A percentile compares a stretch with the other conserved stretches of the same genome.
Conservation (phyloP, 1,139 yeast species). For the Geotrichum carabidarum region DNA sequence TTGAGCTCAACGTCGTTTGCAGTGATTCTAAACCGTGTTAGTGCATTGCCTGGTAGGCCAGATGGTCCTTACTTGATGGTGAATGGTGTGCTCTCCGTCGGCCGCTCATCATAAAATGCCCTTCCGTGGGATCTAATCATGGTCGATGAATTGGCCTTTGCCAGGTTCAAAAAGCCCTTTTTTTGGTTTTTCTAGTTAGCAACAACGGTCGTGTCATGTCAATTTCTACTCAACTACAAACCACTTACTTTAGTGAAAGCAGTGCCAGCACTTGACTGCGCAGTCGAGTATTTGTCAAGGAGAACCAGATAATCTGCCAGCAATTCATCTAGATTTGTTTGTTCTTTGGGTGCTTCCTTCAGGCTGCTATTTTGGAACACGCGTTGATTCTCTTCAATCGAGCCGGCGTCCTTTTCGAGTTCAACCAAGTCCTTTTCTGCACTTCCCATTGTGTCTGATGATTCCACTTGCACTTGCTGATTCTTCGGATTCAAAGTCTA, state of each 20-base stretch:
- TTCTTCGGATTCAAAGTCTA: too few species aligned
- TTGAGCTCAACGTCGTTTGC: neutral
- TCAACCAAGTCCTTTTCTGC: too few species aligned
- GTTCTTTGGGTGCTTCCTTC: neutral
- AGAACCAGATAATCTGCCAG: conserved; percentile 8
- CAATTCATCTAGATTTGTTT: conserved; percentile 6
- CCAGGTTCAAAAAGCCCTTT: conserved; percentile 15
- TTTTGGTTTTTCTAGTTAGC: neutral
- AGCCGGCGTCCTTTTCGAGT: too few species aligned
- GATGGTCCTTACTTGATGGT: conserved; percentile 8
- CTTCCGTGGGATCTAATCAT: conserved; percentile 7
- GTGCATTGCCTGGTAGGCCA: neutral
- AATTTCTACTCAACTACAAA: neutral
- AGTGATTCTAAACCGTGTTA: neutral
- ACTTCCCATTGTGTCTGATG: too few species aligned
- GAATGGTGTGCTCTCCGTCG: conserved; percentile 11
- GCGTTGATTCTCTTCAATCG: too few species aligned
- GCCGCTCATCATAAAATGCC: conserved; percentile 12
- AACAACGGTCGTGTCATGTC: neutral
- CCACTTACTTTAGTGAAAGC: conserved; percentile 12
- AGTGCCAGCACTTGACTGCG: conserved; percentile 5
- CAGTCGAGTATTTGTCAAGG: conserved; percentile 10
- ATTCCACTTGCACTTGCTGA: too few species aligned
- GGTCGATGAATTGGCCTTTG: conserved; percentile 14
- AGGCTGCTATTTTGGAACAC: neutral